A percentile compares a stretch with the other conserved stretches of the same genome.
Conservation (phyloP, 805 yeast species). For the Lachancea meyersii region DNA sequence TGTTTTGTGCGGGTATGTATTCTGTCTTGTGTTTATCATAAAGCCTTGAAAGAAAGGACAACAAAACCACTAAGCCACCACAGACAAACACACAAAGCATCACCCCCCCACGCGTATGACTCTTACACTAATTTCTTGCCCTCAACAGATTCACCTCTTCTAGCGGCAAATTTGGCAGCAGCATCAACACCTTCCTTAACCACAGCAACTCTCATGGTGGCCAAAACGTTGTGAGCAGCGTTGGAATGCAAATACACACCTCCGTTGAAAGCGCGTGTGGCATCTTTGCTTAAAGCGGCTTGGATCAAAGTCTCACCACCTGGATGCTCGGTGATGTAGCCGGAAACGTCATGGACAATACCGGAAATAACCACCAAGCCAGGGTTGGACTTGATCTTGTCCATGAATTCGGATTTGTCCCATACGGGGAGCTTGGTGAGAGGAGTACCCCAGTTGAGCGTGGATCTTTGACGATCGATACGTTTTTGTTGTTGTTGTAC, state of each 20-base stretch:
- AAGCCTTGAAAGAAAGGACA: too few relatives aligned
- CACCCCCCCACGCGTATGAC: too few relatives aligned
- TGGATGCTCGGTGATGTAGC: slow-evolving; percentile 69
- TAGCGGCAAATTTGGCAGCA: slow-evolving; percentile 38
- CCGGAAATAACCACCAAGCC: slow-evolving; percentile 71
- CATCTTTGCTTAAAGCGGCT: slow-evolving; percentile 74
- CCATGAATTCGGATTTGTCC: slow-evolving; percentile 57
- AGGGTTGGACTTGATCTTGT: slow-evolving; percentile 42
- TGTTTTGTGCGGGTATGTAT: too few relatives aligned
- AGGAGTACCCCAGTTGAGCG: slow-evolving; percentile 71
- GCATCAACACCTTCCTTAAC: slow-evolving; percentile 60
- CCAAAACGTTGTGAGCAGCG: slow-evolving; percentile 78
- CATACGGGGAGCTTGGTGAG: slow-evolving; percentile 64
- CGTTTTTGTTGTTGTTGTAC: slow-evolving; percentile 81
- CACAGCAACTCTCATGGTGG: slow-evolving; percentile 78
- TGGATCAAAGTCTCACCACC: slow-evolving; percentile 73
- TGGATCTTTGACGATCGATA: slow-evolving; percentile 53
- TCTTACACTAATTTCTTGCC: slow-evolving; percentile 14
- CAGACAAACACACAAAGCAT: too few relatives aligned
- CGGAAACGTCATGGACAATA: slow-evolving; percentile 69
- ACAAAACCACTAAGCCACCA: too few relatives aligned
- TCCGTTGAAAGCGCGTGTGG: slow-evolving; percentile 78
- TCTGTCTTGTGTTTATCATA: too few relatives aligned
- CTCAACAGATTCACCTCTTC: slow-evolving; percentile 31
- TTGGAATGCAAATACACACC: slow-evolving; percentile 81